Percentiles rank a stretch among this genome's conserved stretches.
Evolutionary conservation across 306 rosid genomes (phyloP).

Genomic region (Prunus salicina): DNA sequence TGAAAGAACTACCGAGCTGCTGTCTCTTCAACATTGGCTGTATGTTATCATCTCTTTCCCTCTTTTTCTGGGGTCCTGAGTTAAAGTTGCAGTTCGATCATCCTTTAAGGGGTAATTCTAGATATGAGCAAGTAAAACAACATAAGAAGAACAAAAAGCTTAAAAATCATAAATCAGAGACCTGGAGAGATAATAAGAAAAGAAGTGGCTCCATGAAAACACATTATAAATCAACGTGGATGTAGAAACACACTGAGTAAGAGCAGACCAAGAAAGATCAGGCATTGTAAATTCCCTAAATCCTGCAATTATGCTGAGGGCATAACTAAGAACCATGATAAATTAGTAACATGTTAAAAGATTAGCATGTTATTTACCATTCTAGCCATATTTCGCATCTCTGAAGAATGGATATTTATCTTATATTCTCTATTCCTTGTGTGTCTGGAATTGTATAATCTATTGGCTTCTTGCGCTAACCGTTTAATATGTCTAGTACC

Average conservation of each 20-base stretch:
- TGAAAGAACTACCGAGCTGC: slow-evolving; percentile 29
- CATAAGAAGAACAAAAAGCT: too few species aligned
- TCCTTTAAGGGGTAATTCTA: neutral
- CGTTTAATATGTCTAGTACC: neutral
- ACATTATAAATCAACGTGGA: neutral
- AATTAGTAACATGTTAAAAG: neutral
- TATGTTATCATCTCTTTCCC: slow-evolving; percentile 37
- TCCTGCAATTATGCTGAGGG: neutral
- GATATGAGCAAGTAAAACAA: slow-evolving; percentile 8
- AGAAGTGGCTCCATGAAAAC: neutral
- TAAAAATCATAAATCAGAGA: too few species aligned
- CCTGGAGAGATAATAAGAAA: neutral
- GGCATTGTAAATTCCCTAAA: neutral
- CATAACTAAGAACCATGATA: neutral
- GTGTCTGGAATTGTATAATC: neutral
- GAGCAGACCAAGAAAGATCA: neutral
- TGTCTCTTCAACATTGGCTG: slow-evolving; percentile 27
- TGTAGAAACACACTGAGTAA: neutral
- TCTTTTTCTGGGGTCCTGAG: slow-evolving; percentile 47
- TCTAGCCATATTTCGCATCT: neutral
- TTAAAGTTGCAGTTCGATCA: slow-evolving; percentile 26
- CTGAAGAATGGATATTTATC: neutral
- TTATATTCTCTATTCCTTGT: neutral
- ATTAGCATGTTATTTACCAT: neutral
- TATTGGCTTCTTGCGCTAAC: neutral